These are phyloP conservation scores for Rhodotorula graminis DNA, from an alignment of 768 basidiomycete genomes.

Conservation along the genomic window DNA sequence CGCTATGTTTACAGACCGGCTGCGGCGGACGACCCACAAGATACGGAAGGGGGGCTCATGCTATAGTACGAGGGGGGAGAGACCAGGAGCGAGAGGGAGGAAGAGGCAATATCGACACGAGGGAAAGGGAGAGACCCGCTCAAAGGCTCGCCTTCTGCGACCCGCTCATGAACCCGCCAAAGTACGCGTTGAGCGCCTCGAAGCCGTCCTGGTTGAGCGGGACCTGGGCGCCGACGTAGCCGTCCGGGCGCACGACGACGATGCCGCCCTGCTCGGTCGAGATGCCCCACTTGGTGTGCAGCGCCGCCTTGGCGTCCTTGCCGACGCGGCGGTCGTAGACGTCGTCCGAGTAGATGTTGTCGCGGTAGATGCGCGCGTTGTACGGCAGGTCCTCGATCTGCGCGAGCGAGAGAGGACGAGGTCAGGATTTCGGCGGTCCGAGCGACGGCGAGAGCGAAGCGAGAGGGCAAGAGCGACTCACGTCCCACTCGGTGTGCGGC, in stretches of 20 bases:
- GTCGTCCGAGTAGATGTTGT: conserved; percentile 41
- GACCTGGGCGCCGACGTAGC: conserved; percentile 45
- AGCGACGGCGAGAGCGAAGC: neutral
- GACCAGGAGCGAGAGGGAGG: no score
- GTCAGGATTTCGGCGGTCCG: neutral
- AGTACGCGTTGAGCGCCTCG: conserved; percentile 44
- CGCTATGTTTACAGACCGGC: neutral
- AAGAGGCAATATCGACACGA: no score
- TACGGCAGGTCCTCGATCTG: conserved; percentile 38
- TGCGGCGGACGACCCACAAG: neutral
- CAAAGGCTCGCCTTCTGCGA: conserved; percentile 11
- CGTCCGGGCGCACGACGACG: conserved; percentile 46
- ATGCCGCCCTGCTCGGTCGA: conserved; percentile 42
- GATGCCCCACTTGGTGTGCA: conserved; percentile 44
- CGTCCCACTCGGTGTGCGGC: conserved; percentile 42
- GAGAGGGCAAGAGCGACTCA: neutral
- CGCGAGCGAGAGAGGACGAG: no score
- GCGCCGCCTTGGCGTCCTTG: conserved; percentile 31
- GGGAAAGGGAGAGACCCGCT: neutral
- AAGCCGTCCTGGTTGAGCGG: conserved; percentile 42
- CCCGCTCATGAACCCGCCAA: conserved; percentile 41
- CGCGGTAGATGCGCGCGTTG: conserved; percentile 37
- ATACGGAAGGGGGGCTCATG: no score
- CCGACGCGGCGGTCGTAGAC: conserved; percentile 38
- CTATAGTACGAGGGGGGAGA: no score